A percentile compares a stretch with the other conserved stretches of the same genome.
phyloP scores from a whole-genome alignment of 1,284 basidiomycete genomes.

The Malassezia slooffiae region DNA sequence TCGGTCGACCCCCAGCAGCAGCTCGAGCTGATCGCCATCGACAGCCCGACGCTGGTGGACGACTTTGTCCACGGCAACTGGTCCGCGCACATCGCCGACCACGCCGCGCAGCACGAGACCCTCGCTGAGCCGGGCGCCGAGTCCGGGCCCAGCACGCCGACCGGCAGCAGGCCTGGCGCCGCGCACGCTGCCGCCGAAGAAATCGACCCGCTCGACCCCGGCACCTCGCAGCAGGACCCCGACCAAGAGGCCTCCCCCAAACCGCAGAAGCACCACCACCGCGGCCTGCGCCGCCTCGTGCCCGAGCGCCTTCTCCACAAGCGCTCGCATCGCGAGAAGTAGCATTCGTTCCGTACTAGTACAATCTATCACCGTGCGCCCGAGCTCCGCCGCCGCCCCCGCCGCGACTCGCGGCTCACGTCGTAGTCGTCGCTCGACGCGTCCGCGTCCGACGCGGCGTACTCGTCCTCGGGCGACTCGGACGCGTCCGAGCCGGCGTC shows the following conservation, averaged over 20 bases:
- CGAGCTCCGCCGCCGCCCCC: not conserved
- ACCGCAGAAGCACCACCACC: too few species aligned
- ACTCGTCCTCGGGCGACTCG: constrained; percentile 3
- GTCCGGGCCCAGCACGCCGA: not conserved
- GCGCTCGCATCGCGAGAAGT: not conserved
- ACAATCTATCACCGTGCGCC: too few species aligned
- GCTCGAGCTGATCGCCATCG: not conserved
- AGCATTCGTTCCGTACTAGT: too few species aligned
- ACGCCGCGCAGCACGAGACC: not conserved
- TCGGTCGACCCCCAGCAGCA: not conserved
- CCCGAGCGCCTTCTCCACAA: not conserved
- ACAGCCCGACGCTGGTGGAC: not conserved
- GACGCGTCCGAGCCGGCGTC: not conserved
- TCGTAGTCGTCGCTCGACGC: constrained; percentile 5
- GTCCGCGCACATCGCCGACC: not conserved
- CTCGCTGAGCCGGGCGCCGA: not conserved
- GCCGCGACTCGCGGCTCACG: not conserved
- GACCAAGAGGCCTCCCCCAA: not conserved
- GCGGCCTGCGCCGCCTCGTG: not conserved
- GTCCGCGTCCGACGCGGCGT: not conserved
- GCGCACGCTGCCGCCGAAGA: not conserved
- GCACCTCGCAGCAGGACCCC: not conserved
- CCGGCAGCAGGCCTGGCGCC: not conserved
- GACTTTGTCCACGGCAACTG: not conserved
- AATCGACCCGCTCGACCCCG: too few species aligned